Conservation (phyloP, 2,329 filamentous ascomycete genomes). For the Nemania diffusa region DNA sequence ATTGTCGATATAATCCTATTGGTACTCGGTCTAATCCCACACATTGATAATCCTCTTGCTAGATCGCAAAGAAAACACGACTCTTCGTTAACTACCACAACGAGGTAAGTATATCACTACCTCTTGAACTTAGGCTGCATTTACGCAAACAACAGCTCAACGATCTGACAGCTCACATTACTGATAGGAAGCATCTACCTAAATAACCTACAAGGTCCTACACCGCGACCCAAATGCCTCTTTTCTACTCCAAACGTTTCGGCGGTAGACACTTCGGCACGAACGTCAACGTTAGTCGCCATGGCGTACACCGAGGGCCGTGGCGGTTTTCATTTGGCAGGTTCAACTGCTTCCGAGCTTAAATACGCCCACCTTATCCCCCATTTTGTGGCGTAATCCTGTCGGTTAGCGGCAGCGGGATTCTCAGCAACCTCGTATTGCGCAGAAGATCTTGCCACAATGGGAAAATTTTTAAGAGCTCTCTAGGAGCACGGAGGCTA, state of each 20-base stretch:
- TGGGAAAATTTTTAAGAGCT: neutral
- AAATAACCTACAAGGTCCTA: neutral
- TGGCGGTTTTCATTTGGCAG: conserved; percentile 62
- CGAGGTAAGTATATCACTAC: neutral
- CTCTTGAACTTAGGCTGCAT: too few species aligned
- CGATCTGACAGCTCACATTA: neutral
- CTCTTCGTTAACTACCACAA: neutral
- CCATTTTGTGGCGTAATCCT: neutral
- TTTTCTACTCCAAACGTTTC: conserved; percentile 59
- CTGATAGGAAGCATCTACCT: neutral
- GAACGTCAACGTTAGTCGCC: conserved; percentile 57
- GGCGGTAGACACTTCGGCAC: conserved; percentile 63
- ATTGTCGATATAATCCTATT: conserved; percentile 10
- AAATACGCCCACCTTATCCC: neutral
- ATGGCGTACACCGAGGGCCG: conserved; percentile 60
- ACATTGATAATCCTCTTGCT: neutral
- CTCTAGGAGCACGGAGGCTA: neutral
- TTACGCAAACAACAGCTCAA: neutral
- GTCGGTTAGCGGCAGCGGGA: neutral
- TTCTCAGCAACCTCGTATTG: neutral
- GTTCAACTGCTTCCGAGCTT: conserved; percentile 62
- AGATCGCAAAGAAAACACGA: neutral
- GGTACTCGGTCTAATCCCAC: neutral
- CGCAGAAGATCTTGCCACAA: neutral
- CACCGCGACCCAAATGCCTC: conserved; percentile 52